Base-by-base conservation (phyloP, 2,329 filamentous ascomycete genomes). In the Pseudocercospora eumusae region DNA sequence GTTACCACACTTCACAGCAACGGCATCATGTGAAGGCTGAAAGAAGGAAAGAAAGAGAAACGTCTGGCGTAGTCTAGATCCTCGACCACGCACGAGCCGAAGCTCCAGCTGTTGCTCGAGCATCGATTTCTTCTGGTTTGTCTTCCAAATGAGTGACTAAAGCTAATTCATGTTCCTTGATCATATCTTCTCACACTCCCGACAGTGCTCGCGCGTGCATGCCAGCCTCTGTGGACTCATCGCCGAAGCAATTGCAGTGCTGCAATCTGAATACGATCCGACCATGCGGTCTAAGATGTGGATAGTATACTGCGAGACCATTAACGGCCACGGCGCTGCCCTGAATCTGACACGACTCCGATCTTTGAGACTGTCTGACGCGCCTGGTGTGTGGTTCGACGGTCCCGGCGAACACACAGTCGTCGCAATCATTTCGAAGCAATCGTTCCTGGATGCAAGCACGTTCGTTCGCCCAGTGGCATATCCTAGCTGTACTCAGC, bases 41-140 rank as follows among this genome's bases (percentile, higher is more conserved):
- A 18, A 1, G 15, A 40, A 23, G 31, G 15, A 36, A 15, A 23
- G 44, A 28, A 31, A 52, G 15, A 52, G 49, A 52, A 52, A 52
- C 11, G 10, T 11, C 21, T n/a, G 15, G 25, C 11, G 49, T 25
- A 20, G 44, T 49, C 49, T 52, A 9, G 49, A 52, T 47, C 44
- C 44, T 47, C 44, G 18, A 31, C 4, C 4, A 2, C 15, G 20
- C 25, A 52, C 7, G 8, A 49, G 44, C 44, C 23, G 44, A 9
- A 49, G 9, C 44, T 49, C 11, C 49, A 10, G 6, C 27, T 18
- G 10, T 20, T 25, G 44, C 44, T 47, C 44, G 23, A 52, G 49
- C 36, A 54, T 59, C 60, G 60, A 62, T 62, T 62, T 62, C 60
- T 62, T 58, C 60, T 54, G 25, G 42, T 49, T 52, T 28, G n/a